Evolutionary conservation across 805 yeast species (phyloP).

Genomic region (Candida boleticola): DNA sequence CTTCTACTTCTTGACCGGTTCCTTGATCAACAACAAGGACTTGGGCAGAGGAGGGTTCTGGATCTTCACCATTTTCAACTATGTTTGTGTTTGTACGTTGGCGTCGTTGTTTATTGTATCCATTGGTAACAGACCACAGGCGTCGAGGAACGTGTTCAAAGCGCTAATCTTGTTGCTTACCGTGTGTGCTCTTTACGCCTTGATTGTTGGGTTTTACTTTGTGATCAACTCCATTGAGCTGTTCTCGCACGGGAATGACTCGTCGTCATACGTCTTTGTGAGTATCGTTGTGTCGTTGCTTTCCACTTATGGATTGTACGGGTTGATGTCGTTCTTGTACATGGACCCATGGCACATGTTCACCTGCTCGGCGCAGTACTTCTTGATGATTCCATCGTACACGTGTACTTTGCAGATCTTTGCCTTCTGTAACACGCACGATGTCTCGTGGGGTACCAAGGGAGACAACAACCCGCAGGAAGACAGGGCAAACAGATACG

Average conservation of each 20-base stretch:
- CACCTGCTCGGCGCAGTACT: conserved; percentile 84
- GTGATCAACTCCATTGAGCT: conserved; percentile 50
- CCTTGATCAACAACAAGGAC: conserved; percentile 47
- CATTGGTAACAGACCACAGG: conserved; percentile 97
- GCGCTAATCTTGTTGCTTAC: conserved; percentile 70
- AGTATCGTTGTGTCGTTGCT: conserved; percentile 80
- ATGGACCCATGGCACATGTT: conserved; percentile 96
- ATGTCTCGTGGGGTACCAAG: conserved; percentile 98
- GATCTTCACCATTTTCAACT: conserved; percentile 81
- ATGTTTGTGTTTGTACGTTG: conserved; percentile 75
- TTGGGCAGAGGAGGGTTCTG: conserved; percentile 77
- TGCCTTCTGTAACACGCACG: conserved; percentile 97
- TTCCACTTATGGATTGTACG: conserved; percentile 90
- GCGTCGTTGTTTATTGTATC: conserved; percentile 89
- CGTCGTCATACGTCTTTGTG: conserved; percentile 52
- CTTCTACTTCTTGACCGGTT: conserved; percentile 89
- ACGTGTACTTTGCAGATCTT: conserved; percentile 91
- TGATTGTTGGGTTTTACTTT: conserved; percentile 79
- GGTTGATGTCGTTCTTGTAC: conserved; percentile 76
- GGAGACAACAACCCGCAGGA: conserved; percentile 76
- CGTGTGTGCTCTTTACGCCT: conserved; percentile 76
- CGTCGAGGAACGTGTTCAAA: conserved; percentile 78
- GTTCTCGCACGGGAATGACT: conserved; percentile 34
- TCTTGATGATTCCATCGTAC: conserved; percentile 85
- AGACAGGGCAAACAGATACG: conserved; percentile 74